Evolutionary conservation across 441 rosid genomes (phyloP).

Genomic region (Jatropha multifida): DNA sequence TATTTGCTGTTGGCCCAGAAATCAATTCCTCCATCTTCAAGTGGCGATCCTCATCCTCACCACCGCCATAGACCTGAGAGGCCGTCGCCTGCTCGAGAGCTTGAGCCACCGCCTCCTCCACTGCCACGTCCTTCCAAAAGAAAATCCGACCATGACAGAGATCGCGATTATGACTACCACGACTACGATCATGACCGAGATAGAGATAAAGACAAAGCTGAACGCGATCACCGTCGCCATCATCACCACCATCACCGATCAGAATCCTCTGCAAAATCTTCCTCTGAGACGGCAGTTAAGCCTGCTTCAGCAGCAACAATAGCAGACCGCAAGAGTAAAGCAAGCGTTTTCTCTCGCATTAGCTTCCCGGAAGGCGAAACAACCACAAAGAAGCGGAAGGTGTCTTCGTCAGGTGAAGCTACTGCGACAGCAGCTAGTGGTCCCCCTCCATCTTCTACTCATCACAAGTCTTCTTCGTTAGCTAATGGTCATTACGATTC

Average conservation of each 20-base stretch:
- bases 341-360: constrained; percentile 91
- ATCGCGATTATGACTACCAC: constrained; percentile 33
- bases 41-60: constrained; percentile 29
- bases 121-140: constrained; percentile 46
- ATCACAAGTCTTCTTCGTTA: constrained; percentile 23
- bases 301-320: constrained; percentile 26
- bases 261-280: constrained; percentile 36
- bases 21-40: constrained; percentile 30
- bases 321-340: constrained; percentile 51
- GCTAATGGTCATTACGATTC: constrained; percentile 39
- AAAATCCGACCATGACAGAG: constrained; percentile 47
- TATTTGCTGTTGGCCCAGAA: constrained; percentile 35
- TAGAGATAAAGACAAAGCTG: constrained; percentile 34
- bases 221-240: constrained; percentile 26
- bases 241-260: constrained; percentile 45
- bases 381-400: constrained; percentile 50
- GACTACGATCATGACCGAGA: constrained; percentile 47
- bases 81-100: constrained; percentile 41
- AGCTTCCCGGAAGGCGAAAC: constrained; percentile 78
- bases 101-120: constrained; percentile 29
- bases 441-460: constrained; percentile 3
- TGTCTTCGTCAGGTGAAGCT: constrained; percentile 20
- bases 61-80: constrained; percentile 43
- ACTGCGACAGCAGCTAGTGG: background rate
- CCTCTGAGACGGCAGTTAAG: constrained; percentile 28